phyloP scores from a whole-genome alignment of 331 rosid species.

The Erythrophleum ivorense region DNA sequence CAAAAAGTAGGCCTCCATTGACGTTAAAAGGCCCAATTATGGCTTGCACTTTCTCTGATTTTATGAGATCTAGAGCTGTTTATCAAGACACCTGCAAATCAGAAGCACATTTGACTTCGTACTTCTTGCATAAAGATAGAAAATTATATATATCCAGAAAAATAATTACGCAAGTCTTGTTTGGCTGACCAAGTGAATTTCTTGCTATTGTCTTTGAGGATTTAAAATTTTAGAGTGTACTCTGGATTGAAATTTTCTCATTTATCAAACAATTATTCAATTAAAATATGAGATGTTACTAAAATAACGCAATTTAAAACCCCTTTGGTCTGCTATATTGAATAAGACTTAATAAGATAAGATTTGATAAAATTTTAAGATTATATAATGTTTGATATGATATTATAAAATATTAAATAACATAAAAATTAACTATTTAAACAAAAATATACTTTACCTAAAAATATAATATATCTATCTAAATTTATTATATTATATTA shows the following conservation, averaged over 20 bases:
- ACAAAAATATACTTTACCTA: too few relatives aligned
- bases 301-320: neutral
- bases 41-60: slow-evolving; percentile 55
- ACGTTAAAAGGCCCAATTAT: slow-evolving; percentile 53
- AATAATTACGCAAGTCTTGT: too few relatives aligned
- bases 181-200: too few relatives aligned
- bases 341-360: too few relatives aligned
- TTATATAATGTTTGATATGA: too few relatives aligned
- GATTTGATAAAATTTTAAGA: too few relatives aligned
- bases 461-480: too few relatives aligned
- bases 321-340: too few relatives aligned
- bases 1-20: slow-evolving; percentile 52
- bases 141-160: too few relatives aligned
- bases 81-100: neutral
- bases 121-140: neutral
- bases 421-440: too few relatives aligned
- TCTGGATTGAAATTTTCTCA: neutral
- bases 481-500: too few relatives aligned
- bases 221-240: neutral
- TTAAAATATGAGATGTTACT: neutral
- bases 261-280: neutral
- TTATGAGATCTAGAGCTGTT: slow-evolving; percentile 4
- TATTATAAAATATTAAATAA: too few relatives aligned
- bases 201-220: neutral
- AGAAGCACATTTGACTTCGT: neutral